Evolutionary conservation across 495 filamentous ascomycete genomes (phyloP), one percentile per base, ranked within the genome.

Genomic region (Tricharina praecox): DNA sequence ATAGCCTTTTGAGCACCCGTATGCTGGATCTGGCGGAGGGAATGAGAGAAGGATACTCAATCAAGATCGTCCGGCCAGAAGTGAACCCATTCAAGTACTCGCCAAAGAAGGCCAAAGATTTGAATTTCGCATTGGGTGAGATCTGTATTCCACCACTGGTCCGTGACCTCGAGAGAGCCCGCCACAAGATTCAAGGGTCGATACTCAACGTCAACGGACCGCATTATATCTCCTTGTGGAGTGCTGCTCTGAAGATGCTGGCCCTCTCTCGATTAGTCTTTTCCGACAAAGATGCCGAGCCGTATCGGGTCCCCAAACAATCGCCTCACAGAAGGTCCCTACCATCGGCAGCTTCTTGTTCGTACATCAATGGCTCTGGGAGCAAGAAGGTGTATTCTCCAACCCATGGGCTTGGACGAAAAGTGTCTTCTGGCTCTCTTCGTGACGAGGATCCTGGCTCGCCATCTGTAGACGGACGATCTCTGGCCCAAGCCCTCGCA

Each of bases 121-220:
- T 26, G 1, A 24, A 1, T 23, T 26, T 26, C 26, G 23, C 13
- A 23, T 3, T 43, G 21, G 24, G 19, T 2, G 3, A 16, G 15
- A 34, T n/a, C 5, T 11, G 2, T 25, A 4, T 28, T 46, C 11
- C 43, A 13, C 9, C 11, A 23, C 20, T 15, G n/a, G 23, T 18
- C 15, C 26, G 25, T n/a, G 55, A 57, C 23, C 50, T 58, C 21
- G 55, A 58, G 36, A 41, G 53, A 25, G 55, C 47, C 10, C 39
- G 55, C 38, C 50, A 46, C 24, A 58, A 58, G 35, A 58, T 58
- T 10, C 54, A 58, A 34, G 55, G 55, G 8, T 21, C 23, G 24
- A 28, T 58, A 13, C 43, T 58, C 21, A 58, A 56, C 28, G 45
- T 53, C 2, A 51, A 44, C 4, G 55, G 55, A 18, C 35, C 43